Base-by-base conservation (phyloP, 139 green algal species). In the Edaphochlamys debaryana region DNA sequence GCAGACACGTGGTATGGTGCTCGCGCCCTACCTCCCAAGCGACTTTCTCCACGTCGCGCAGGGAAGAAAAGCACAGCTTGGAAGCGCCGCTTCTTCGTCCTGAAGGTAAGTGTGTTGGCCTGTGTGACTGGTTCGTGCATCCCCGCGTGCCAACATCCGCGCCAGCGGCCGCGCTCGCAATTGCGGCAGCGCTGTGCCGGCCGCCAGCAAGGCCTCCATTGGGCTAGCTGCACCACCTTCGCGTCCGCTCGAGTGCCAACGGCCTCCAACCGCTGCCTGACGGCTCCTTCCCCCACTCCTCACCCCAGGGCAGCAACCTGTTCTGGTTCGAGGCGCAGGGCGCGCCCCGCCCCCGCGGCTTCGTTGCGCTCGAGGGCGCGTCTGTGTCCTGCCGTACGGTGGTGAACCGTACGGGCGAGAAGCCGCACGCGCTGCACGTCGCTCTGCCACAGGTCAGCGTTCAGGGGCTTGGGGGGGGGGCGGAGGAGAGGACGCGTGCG, bases 241-340 rank as follows among this genome's bases (percentile, higher is more conserved):
- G n/a, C n/a, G n/a, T n/a, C n/a, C n/a, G n/a, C n/a, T n/a, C n/a
- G n/a, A n/a, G n/a, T n/a, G n/a, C n/a, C n/a, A n/a, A n/a, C n/a
- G n/a, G n/a, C n/a, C n/a, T n/a, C 54, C 54, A 63, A 7, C 20
- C 17, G 22, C 23, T 63, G 23, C 22, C 20, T 19, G 4, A 63
- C 23, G 4, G 17, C 54, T 63, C 54, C 22, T 29, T 29, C 54
- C 17, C 54, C 54, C 22, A 15, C 20, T 30, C 23, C 54, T 63
- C 54, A 63, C 23, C 23, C 17, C 54, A 84, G 78, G 78, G 78
- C 66, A 84, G 64, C 48, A 84, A 84, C 66, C 13, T 84, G 8
- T 84, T 84, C 22, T 84, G 78, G 78, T 84, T 84, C 27, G 78
- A 76, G 29, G 52, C 41, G 36, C 64, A 84, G 40, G 66, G 41